Percentiles rank a stretch among this genome's conserved stretches.
Evolutionary conservation across 768 basidiomycete genomes (phyloP).

Genomic region (Psilocybe azurescens): DNA sequence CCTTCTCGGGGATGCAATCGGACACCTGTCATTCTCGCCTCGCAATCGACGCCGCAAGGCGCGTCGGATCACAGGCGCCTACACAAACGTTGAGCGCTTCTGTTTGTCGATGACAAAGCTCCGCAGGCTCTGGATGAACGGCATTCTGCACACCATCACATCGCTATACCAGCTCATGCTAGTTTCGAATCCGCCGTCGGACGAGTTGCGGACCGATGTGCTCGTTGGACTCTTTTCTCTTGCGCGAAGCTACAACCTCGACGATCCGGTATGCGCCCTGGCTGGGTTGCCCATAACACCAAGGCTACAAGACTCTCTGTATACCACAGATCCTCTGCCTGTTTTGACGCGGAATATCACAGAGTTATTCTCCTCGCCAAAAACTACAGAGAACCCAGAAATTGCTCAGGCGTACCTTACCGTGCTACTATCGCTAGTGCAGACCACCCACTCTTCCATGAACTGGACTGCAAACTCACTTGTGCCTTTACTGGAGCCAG

Average conservation of each 20-base stretch:
- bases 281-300: slow-evolving; percentile 17
- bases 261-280: slow-evolving; percentile 15
- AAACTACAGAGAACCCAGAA: slow-evolving; percentile 10
- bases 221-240: slow-evolving; percentile 16
- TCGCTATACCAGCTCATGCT: slow-evolving; percentile 8
- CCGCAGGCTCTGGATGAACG: slow-evolving; percentile 8
- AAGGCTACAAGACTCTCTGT: slow-evolving; percentile 14
- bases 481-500: slow-evolving; percentile 12
- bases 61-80: background rate
- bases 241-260: slow-evolving; percentile 15
- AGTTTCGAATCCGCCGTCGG: slow-evolving; percentile 11
- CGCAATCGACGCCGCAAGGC: slow-evolving; percentile 7
- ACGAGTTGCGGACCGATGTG: slow-evolving; percentile 16
- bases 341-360: slow-evolving; percentile 15
- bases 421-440: slow-evolving; percentile 16
- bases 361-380: slow-evolving; percentile 10
- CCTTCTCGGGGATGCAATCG: slow-evolving; percentile 5
- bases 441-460: slow-evolving; percentile 17
- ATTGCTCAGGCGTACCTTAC: slow-evolving; percentile 15
- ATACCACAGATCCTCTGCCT: slow-evolving; percentile 16
- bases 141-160: background rate
- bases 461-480: slow-evolving; percentile 16
- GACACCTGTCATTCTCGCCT: slow-evolving; percentile 13
- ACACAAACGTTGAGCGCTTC: slow-evolving; percentile 9
- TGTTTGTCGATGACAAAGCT: slow-evolving; percentile 8